phyloP scores from a whole-genome alignment of 441 rosid species.

The Gossypium lobatum region DNA sequence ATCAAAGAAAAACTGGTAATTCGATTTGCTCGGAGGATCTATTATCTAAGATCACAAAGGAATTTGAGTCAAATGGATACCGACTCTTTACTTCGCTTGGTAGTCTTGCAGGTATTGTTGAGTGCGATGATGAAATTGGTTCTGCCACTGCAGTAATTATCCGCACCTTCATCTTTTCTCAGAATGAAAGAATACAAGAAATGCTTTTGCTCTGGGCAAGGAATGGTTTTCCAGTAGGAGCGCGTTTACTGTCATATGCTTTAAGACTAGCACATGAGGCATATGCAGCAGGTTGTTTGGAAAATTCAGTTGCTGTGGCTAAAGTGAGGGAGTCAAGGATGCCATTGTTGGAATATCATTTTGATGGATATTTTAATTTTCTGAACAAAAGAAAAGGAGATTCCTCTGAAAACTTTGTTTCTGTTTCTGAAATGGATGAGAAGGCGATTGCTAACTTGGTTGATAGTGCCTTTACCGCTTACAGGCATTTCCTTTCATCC shows the following conservation, averaged over 20 bases:
- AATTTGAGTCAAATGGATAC: constrained; percentile 31
- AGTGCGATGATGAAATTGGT: constrained; percentile 24
- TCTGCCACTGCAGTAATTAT: constrained; percentile 36
- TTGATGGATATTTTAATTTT: constrained; percentile 35
- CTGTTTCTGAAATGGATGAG: constrained; percentile 24
- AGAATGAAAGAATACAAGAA: constrained; percentile 26
- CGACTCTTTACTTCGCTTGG: constrained; percentile 33
- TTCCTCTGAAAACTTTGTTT: constrained; percentile 12
- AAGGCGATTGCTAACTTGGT: constrained; percentile 28
- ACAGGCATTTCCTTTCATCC: constrained; percentile 29
- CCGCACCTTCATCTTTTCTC: constrained; percentile 32
- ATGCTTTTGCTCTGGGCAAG: constrained; percentile 37
- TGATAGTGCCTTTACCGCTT: constrained; percentile 34
- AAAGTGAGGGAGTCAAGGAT: constrained; percentile 17
- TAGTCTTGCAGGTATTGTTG: constrained; percentile 10
- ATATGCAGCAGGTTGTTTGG: constrained; percentile 17
- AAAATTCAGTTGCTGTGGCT: constrained; percentile 18
- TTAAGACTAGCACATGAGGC: constrained; percentile 44
- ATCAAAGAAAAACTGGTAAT: constrained; percentile 10
- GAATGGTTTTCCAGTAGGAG: constrained; percentile 40
- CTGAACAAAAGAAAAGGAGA: constrained; percentile 16
- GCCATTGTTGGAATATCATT: constrained; percentile 31
- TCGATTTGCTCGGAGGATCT: constrained; percentile 23
- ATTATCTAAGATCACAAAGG: constrained; percentile 25
- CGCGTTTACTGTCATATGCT: constrained; percentile 32